Percentiles rank a stretch among this genome's conserved stretches.
phyloP scores from a whole-genome alignment of 306 rosid species.

The Dalbergia oliveri region DNA sequence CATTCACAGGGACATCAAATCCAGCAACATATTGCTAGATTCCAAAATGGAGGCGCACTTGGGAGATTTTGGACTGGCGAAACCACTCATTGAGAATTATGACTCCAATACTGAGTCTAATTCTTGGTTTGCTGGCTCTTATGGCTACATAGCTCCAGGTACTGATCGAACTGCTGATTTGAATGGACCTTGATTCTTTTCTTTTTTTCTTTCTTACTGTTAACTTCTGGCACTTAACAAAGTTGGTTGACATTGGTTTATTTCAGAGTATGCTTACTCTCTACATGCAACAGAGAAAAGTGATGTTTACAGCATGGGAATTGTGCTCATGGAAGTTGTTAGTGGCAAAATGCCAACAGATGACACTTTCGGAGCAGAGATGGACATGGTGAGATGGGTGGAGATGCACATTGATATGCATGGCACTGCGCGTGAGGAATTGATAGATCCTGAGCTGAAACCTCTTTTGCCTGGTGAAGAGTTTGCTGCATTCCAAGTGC shows the following conservation, averaged over 20 bases:
- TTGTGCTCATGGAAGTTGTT: constrained; percentile 89
- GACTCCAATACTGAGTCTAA: constrained; percentile 79
- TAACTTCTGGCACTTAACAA: constrained; percentile 13
- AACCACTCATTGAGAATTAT: constrained; percentile 61
- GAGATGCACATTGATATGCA: constrained; percentile 65
- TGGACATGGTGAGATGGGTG: constrained; percentile 99
- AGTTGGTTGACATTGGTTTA: background rate
- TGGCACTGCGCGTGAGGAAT: constrained; percentile 56
- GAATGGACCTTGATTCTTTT: constrained; percentile 8
- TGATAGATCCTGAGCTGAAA: constrained; percentile 73
- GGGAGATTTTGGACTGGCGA: constrained; percentile 97
- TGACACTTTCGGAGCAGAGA: constrained; percentile 68
- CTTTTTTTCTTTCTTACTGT: background rate
- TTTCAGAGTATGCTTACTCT: constrained; percentile 87
- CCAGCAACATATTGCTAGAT: constrained; percentile 87
- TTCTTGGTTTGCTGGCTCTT: constrained; percentile 90
- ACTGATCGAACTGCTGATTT: constrained; percentile 19
- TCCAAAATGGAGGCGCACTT: constrained; percentile 91
- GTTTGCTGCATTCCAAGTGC: constrained; percentile 76
- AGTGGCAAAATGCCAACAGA: constrained; percentile 92
- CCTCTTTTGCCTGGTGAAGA: constrained; percentile 69
- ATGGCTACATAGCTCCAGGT: constrained; percentile 98
- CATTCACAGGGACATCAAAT: constrained; percentile 87
- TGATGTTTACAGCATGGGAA: constrained; percentile 96
- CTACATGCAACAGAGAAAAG: constrained; percentile 85